These are phyloP conservation scores for Porcisia deanei DNA, from an alignment of 208 protist genomes.

Conservation along the genomic window DNA sequence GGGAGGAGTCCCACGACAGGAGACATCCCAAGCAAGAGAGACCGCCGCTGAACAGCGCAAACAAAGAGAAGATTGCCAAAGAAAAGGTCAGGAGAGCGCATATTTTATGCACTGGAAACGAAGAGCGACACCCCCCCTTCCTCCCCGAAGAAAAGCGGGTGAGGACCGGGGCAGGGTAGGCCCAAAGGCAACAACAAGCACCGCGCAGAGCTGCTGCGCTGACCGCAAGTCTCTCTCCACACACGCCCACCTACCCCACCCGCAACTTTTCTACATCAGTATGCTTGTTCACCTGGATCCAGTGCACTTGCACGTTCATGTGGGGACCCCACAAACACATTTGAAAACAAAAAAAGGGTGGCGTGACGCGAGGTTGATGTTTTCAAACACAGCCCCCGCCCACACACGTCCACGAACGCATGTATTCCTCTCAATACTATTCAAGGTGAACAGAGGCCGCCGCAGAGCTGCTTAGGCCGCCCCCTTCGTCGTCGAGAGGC, in stretches of 20 bases:
- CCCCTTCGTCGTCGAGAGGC: slow-evolving; percentile 68
- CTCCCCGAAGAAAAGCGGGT: background rate
- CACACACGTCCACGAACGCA: background rate
- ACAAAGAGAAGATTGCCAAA: background rate
- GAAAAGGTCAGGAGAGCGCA: background rate
- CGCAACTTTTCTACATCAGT: background rate
- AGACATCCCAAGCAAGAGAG: background rate
- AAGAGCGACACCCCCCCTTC: background rate
- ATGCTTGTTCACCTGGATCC: background rate
- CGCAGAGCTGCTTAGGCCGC: background rate
- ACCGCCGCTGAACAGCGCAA: background rate
- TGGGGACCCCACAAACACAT: background rate
- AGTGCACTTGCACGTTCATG: background rate
- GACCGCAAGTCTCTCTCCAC: background rate
- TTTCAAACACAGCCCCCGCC: background rate
- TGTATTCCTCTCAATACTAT: background rate
- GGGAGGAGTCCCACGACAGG: background rate
- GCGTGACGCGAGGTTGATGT: background rate
- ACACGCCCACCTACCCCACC: background rate
- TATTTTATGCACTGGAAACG: no score
- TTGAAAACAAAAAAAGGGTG: background rate
- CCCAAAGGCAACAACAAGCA: background rate
- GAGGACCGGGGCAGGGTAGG: background rate
- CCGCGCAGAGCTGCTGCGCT: background rate
- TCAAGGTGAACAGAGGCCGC: background rate